Percentiles rank a stretch among this genome's conserved stretches.
Evolutionary conservation across 2,329 filamentous ascomycete genomes (phyloP).

Genomic region (Verticillium isaacii): DNA sequence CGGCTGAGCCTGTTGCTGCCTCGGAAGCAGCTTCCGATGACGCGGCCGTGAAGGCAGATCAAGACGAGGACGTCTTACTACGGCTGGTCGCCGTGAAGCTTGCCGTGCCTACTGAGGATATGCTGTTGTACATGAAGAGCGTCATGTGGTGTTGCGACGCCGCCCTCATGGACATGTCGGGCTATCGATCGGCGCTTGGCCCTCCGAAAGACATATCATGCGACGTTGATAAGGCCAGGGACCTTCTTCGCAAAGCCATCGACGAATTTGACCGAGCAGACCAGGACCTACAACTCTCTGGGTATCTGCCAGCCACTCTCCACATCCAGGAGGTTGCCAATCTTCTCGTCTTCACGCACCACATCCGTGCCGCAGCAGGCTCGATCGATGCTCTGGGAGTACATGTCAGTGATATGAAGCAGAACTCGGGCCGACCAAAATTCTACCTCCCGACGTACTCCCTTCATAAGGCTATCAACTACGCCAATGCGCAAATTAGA

Average conservation of each 20-base stretch:
- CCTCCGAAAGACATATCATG: slow-evolving; percentile 35
- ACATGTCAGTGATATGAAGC: slow-evolving; percentile 43
- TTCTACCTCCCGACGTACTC: slow-evolving; percentile 50
- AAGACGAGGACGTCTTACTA: background rate
- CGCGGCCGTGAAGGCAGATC: background rate
- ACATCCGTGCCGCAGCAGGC: slow-evolving; percentile 46
- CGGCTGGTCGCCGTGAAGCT: slow-evolving; percentile 18
- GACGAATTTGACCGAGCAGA: slow-evolving; percentile 43
- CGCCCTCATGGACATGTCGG: slow-evolving; percentile 48
- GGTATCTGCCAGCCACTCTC: slow-evolving; percentile 37
- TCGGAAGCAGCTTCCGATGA: background rate
- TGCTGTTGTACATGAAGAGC: slow-evolving; percentile 41
- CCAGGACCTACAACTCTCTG: slow-evolving; percentile 38
- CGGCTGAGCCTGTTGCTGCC: background rate
- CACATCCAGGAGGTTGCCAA: slow-evolving; percentile 45
- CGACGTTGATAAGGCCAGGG: slow-evolving; percentile 33
- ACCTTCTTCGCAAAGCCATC: slow-evolving; percentile 36
- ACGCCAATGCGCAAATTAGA: slow-evolving; percentile 51
- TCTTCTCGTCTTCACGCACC: slow-evolving; percentile 50
- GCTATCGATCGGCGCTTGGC: slow-evolving; percentile 42
- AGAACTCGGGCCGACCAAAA: slow-evolving; percentile 30
- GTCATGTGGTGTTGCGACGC: slow-evolving; percentile 43
- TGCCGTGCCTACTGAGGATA: slow-evolving; percentile 38
- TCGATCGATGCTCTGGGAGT: slow-evolving; percentile 40
- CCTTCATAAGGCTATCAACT: slow-evolving; percentile 45